phyloP scores from a whole-genome alignment of 108 stramenopile genomes.

The Nitzschia inconspicua region DNA sequence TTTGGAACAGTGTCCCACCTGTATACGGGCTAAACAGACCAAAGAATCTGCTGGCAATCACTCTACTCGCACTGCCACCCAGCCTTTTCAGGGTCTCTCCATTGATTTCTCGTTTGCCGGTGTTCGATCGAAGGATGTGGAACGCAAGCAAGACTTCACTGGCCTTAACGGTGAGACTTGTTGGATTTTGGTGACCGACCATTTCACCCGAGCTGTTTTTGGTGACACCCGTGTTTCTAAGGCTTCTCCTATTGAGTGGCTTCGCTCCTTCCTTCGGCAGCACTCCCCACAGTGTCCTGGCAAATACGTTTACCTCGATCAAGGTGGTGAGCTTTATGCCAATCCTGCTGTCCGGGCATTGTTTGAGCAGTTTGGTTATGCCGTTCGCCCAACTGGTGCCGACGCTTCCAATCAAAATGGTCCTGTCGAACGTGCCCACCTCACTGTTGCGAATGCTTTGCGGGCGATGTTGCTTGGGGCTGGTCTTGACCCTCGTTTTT shows the following conservation, averaged over 20 bases:
- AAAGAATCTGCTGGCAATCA: constrained; percentile 17
- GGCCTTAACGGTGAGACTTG: constrained; percentile 25
- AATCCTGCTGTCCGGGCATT: too few species aligned
- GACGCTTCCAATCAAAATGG: constrained; percentile 12
- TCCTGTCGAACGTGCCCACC: constrained; percentile 9
- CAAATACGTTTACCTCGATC: too few species aligned
- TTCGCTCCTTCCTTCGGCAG: too few species aligned
- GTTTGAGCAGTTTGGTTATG: too few species aligned
- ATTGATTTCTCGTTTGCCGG: too few species aligned
- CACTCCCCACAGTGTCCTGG: too few species aligned
- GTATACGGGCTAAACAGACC: constrained; percentile 27
- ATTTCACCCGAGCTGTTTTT: constrained; percentile 19
- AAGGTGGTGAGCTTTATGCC: too few species aligned
- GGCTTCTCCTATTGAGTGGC: too few species aligned
- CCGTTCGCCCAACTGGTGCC: background rate
- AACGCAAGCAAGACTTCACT: constrained; percentile 4
- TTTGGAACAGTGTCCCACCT: constrained; percentile 23
- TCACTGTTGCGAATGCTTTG: background rate
- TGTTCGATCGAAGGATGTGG: background rate
- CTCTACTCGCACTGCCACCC: background rate
- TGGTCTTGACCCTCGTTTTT: constrained; percentile 5
- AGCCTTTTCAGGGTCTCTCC: constrained; percentile 7
- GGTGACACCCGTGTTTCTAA: too few species aligned
- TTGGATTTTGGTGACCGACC: constrained; percentile 19
- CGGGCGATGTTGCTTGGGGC: constrained; percentile 8